Evolutionary conservation across 1,284 basidiomycete genomes (phyloP), one percentile per base, ranked within the genome.

Genomic region (Rhodofomes roseus): DNA sequence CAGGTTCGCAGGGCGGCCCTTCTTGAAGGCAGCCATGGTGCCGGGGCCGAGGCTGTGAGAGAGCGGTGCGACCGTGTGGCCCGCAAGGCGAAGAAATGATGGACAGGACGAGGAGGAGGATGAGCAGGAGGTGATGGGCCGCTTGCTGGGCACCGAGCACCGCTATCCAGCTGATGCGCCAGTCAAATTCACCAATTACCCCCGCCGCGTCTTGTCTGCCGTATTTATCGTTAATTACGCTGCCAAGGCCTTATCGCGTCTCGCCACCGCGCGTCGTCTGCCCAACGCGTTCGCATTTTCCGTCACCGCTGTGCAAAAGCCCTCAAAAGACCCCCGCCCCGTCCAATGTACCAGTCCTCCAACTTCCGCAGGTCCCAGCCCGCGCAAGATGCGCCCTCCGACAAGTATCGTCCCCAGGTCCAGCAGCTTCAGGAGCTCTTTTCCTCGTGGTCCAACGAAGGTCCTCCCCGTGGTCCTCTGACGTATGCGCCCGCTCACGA

Each of bases 371-470:
- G 67, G 58, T 54, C 67, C 14, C 69, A 71, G 56, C 60, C 68
- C 29, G 46, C 65, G 22, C 57, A 68, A 58, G 69, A 73, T 54
- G 62, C 66, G 23, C 54, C 63, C 23, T 59, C 68, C 48, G 72
- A 72, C 64, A 84, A 82, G 67, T 84, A 79, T 68, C 79, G 79
- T 48, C 20, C 74, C 0, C 77, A 89, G 65, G 81, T 83, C 16
- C 73, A 77, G 36, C 82, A 86, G 60, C 84, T 95, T 16, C 84
- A 88, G 71, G 93, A 93, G 71, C 74, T 87, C 62, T 95, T 94
- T 72, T 86, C 92, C 12, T 69, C 73, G 66, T 95, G 87, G 87
- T 84, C 89, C 70, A 82, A 81, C 66, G 92, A 95, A 70, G 90
- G 89, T 86, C 66, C 59, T 73, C 74, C 60, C 57, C 50, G 54